Conservation (phyloP, 83 land plant genomes). For the Diphasiastrum complanatum region DNA sequence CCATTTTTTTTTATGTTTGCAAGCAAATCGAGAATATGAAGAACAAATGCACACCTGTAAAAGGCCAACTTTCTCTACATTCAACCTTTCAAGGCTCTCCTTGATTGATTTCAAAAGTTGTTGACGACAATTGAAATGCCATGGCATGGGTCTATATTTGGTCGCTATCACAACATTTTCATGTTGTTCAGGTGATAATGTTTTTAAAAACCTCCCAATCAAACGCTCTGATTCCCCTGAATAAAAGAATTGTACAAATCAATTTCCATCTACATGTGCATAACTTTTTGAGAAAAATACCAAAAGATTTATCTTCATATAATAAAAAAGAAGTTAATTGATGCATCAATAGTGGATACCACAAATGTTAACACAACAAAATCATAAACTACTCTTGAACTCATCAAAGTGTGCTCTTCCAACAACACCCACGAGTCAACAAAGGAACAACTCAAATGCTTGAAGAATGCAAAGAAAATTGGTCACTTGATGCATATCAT, state of each 20-base stretch:
- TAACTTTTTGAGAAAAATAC: not conserved
- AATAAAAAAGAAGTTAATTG: too few species aligned
- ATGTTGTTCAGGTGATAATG: slow-evolving; percentile 4
- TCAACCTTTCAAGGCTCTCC: slow-evolving; percentile 15
- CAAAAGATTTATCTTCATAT: too few species aligned
- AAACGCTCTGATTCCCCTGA: slow-evolving; percentile 15
- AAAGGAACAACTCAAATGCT: too few species aligned
- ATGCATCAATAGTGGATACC: too few species aligned
- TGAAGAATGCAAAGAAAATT: too few species aligned
- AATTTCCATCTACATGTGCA: not conserved
- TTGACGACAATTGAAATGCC: slow-evolving; percentile 11
- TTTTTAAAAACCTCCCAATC: slow-evolving; percentile 16
- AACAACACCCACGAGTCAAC: too few species aligned
- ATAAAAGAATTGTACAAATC: not conserved
- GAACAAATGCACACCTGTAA: slow-evolving; percentile 1
- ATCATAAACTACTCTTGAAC: too few species aligned
- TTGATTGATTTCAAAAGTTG: slow-evolving; percentile 6
- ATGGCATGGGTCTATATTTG: slow-evolving; percentile 20
- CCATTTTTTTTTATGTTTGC: too few species aligned
- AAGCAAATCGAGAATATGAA: not conserved
- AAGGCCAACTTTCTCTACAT: slow-evolving; percentile 19
- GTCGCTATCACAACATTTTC: slow-evolving; percentile 2
- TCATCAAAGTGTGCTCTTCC: too few species aligned
- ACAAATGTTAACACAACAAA: too few species aligned
- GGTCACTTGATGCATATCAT: too few species aligned